phyloP scores from a whole-genome alignment of 495 filamentous ascomycete genomes.

The Neurospora africana region DNA sequence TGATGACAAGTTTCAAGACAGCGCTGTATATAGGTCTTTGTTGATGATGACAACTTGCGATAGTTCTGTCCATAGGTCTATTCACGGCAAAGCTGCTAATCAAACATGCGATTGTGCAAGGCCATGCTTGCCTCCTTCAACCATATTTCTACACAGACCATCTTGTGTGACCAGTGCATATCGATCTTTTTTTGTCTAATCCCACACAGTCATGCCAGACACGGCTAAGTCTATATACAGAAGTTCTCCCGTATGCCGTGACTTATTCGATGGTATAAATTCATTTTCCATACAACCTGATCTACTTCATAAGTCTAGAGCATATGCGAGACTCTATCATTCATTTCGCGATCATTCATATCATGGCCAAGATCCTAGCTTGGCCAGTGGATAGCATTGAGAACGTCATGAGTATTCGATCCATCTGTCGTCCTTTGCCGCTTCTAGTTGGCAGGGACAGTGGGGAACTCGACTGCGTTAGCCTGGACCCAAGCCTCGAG shows the following conservation, averaged over 20 bases:
- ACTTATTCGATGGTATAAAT: not conserved
- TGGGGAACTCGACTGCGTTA: constrained; percentile 33
- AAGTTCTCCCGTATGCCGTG: not conserved
- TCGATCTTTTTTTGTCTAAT: not conserved
- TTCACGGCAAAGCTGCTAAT: not conserved
- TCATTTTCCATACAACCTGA: not conserved
- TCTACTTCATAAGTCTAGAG: not conserved
- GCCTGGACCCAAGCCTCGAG: constrained; percentile 34
- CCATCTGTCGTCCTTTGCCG: not conserved
- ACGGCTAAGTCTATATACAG: not conserved
- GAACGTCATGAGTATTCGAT: not conserved
- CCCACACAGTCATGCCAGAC: not conserved
- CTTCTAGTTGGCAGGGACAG: constrained; percentile 24
- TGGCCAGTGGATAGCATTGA: not conserved
- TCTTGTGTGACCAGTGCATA: not conserved
- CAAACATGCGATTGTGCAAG: not conserved
- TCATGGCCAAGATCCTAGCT: not conserved
- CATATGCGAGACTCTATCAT: not conserved
- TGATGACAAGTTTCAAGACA: too few relatives aligned
- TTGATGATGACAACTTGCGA: not conserved
- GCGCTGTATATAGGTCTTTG: too few relatives aligned
- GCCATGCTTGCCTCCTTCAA: not conserved
- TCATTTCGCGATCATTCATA: not conserved
- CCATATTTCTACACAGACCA: not conserved
- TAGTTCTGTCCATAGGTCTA: not conserved